Base-by-base conservation (phyloP, 1,284 basidiomycete genomes). In the Inonotus obliquus region DNA sequence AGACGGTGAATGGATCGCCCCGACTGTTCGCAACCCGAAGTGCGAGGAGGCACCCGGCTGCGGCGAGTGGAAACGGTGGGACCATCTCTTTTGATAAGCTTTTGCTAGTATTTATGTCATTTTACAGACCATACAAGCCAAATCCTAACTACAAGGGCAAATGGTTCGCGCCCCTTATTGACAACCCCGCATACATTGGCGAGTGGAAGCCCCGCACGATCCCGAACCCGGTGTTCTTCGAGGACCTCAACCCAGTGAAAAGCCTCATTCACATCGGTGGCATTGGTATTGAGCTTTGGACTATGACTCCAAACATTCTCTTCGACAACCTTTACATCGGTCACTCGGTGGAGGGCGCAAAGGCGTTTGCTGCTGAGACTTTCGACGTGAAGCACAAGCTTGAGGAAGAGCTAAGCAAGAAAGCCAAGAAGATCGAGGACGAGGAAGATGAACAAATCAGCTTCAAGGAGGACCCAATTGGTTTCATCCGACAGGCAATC, bases 161-260 rank as follows among this genome's bases (percentile, higher is more conserved):
- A 74, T 99, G 96, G 96, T 89, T 85, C 63, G 85, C 93, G 17
- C 95, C 96, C 64, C 81, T 90, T 80, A 92, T 98, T 71, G 89
- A 94, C 77, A 99, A 99, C 86, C 97, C 97, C 17, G 94, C 77
- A 44, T 99, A 98, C 90, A 98, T 93, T 78, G 97, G 97, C 70
- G 83, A 87, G 69, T 99, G 97, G 97, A 82, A 86, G 54, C 92
- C 97, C 55, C 86, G 87, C 68, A 87, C 93, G 84, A 96, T 99
- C 69, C 64, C 87, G 72, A 99, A 99, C 88, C 94, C 96, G 29
- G 78, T 80, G 71, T 98, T 80, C 85, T 99, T 91, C 73, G 92
- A 96, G 78, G 97, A 99, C 76, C 73, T 81, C 57, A 83, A 81
- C 61, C 96, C 97, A 2, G 84, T 94, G 68, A 89, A 94, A 80